These are phyloP conservation scores for Talinum fruticosum DNA, from an alignment of 148 eudicot species.

Conservation along the genomic window DNA sequence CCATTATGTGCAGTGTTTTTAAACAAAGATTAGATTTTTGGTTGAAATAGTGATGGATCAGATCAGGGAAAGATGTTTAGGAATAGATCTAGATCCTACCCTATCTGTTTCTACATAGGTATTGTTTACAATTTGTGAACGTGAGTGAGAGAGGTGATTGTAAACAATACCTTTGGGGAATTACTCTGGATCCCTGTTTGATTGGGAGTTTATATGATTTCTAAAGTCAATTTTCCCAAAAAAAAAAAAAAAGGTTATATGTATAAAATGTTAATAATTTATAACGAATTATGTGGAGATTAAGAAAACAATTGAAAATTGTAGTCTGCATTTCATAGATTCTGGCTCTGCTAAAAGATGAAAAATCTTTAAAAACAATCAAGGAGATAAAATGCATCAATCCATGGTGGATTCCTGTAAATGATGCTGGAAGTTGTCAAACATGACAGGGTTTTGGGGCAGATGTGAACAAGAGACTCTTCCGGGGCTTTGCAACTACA, in stretches of 20 bases:
- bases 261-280: not conserved
- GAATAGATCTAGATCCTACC: conserved; percentile 25
- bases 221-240: not conserved
- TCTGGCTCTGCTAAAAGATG: not conserved
- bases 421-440: conserved; percentile 9
- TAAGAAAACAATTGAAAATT: not conserved
- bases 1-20: not conserved
- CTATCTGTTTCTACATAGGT: not conserved
- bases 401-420: not conserved
- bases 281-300: not conserved
- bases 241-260: not conserved
- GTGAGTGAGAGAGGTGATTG: conserved; percentile 8
- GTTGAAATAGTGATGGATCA: conserved; percentile 15
- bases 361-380: not conserved
- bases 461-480: conserved; percentile 57
- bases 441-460: conserved; percentile 58
- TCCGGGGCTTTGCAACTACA: conserved; percentile 69
- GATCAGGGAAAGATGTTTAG: not conserved
- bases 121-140: not conserved
- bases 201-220: not conserved
- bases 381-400: not conserved
- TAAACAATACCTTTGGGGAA: not conserved
- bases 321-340: not conserved
- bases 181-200: not conserved
- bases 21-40: not conserved